phyloP scores from a whole-genome alignment of 768 basidiomycete species.

The Trametes villosa region DNA sequence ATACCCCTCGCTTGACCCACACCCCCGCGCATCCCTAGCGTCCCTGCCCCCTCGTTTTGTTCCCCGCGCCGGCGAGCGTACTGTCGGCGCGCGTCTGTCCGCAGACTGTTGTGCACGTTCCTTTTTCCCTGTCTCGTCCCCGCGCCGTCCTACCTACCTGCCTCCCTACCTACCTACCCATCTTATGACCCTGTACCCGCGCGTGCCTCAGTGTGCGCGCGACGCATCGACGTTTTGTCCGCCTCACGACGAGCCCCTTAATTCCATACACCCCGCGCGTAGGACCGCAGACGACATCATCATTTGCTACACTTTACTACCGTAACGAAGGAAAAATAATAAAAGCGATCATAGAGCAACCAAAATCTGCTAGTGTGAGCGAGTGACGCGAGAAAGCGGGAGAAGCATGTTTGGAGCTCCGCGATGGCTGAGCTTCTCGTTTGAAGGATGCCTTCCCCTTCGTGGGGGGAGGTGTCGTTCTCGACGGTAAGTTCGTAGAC shows the following conservation, averaged over 20 bases:
- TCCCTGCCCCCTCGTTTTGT: constrained; percentile 21
- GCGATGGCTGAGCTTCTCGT: too few species aligned
- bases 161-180: background rate
- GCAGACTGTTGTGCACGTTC: constrained; percentile 21
- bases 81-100: constrained; percentile 20
- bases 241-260: constrained; percentile 17
- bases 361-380: background rate
- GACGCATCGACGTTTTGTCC: constrained; percentile 1
- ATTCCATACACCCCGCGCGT: constrained; percentile 17
- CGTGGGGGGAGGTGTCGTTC: too few species aligned
- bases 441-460: too few species aligned
- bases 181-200: constrained; percentile 18
- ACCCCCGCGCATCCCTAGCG: constrained; percentile 14
- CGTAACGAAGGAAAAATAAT: constrained; percentile 23
- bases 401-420: background rate
- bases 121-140: too few species aligned
- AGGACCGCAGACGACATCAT: constrained; percentile 20
- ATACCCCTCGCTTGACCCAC: constrained; percentile 22
- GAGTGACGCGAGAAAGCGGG: background rate
- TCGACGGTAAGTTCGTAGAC: too few species aligned
- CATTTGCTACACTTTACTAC: constrained; percentile 21
- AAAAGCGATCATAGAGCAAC: constrained; percentile 20
- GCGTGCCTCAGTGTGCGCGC: too few species aligned
- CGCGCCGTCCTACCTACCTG: background rate
- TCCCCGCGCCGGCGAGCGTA: too few species aligned